phyloP scores from a whole-genome alignment of 1,284 basidiomycete genomes.

The Sporisorium iseilematis-ciliati region DNA sequence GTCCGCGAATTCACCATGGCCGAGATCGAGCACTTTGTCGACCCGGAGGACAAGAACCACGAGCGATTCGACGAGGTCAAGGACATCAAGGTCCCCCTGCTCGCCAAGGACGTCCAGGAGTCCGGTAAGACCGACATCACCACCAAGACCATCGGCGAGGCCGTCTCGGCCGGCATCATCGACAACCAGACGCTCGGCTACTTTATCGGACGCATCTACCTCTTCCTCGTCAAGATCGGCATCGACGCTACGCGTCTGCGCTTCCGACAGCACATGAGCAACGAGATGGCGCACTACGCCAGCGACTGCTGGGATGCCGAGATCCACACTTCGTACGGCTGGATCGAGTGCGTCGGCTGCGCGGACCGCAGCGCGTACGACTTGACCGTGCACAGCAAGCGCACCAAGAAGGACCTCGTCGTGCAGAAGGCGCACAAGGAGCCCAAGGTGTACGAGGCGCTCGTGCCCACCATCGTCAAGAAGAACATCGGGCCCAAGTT shows the following conservation, averaged over 20 bases:
- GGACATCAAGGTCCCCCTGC: slow-evolving; percentile 80
- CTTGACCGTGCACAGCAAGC: slow-evolving; percentile 75
- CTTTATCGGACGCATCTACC: slow-evolving; percentile 92
- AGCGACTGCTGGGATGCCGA: slow-evolving; percentile 99
- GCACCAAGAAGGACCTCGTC: slow-evolving; percentile 76
- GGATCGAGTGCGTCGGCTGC: slow-evolving; percentile 99
- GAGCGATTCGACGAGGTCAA: slow-evolving; percentile 84
- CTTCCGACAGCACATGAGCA: slow-evolving; percentile 96
- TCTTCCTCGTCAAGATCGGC: slow-evolving; percentile 92
- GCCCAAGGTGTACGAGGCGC: slow-evolving; percentile 80
- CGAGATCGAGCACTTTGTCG: slow-evolving; percentile 99
- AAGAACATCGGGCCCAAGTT: slow-evolving; percentile 90
- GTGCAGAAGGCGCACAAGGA: slow-evolving; percentile 88
- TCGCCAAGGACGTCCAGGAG: slow-evolving; percentile 85
- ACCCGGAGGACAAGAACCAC: slow-evolving; percentile 92
- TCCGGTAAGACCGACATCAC: slow-evolving; percentile 79
- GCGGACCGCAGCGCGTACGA: slow-evolving; percentile 98
- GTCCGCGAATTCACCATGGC: slow-evolving; percentile 99
- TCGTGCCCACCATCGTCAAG: slow-evolving; percentile 84
- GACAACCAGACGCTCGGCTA: slow-evolving; percentile 98
- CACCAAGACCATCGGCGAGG: slow-evolving; percentile 85
- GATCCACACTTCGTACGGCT: slow-evolving; percentile 92
- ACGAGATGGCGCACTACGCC: slow-evolving; percentile 99
- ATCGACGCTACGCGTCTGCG: slow-evolving; percentile 86
- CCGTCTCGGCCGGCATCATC: slow-evolving; percentile 84